These are phyloP conservation scores for Tribonema minus DNA, from an alignment of 108 stramenopile genomes.

Conservation along the genomic window DNA sequence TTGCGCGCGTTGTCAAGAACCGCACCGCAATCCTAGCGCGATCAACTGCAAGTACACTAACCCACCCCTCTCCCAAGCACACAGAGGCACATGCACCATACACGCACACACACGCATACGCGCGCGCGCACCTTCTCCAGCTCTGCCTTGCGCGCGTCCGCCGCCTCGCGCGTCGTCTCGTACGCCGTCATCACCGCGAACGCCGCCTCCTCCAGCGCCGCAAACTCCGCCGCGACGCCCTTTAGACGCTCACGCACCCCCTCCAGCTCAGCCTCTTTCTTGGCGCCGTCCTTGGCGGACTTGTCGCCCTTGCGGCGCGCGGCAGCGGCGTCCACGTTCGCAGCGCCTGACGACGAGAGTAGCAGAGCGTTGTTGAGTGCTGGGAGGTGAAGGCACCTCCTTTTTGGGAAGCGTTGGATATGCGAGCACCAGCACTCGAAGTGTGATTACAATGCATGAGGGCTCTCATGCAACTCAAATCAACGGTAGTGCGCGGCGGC, in stretches of 20 bases:
- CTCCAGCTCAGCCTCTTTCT: constrained; percentile 47
- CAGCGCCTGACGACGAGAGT: too few relatives aligned
- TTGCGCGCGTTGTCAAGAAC: too few relatives aligned
- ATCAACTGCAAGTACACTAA: not conserved
- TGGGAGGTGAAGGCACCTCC: too few relatives aligned
- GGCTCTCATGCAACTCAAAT: too few relatives aligned
- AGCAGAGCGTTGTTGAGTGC: too few relatives aligned
- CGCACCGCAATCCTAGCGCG: not conserved
- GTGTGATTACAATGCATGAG: too few relatives aligned
- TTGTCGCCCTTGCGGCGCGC: constrained; percentile 71
- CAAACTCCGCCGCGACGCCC: too few relatives aligned
- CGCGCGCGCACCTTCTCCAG: not conserved
- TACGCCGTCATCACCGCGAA: constrained; percentile 1
- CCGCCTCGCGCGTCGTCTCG: too few relatives aligned
- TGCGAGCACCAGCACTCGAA: too few relatives aligned
- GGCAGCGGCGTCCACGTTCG: constrained; percentile 67
- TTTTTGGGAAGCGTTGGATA: too few relatives aligned
- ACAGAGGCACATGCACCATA: not conserved
- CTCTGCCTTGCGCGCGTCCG: too few relatives aligned
- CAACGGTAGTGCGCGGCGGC: too few relatives aligned
- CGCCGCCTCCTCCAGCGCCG: constrained; percentile 20
- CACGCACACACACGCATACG: not conserved
- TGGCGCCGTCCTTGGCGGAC: constrained; percentile 62
- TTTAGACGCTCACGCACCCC: not conserved
- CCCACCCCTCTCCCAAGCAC: not conserved